Percentiles rank a stretch among this genome's conserved stretches.
These are phyloP conservation scores for Amborella trichopoda DNA, from an alignment of 164 flowering plant genomes.

Conservation along the genomic window DNA sequence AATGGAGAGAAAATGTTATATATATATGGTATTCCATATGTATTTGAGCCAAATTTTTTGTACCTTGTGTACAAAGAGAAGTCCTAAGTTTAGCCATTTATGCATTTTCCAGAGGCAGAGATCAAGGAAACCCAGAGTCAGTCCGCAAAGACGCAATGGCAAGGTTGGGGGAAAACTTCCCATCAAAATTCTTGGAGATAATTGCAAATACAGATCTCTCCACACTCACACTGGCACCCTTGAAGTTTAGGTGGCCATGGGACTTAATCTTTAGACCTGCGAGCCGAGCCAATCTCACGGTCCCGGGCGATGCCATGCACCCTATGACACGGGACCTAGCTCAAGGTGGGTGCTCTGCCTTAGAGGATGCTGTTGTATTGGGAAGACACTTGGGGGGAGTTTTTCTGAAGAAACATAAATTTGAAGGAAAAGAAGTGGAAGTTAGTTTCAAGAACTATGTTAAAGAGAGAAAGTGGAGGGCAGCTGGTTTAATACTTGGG, in stretches of 20 bases:
- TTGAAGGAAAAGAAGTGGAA: neutral
- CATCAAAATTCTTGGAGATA: slow-evolving; percentile 10
- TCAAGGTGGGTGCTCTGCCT: slow-evolving; percentile 30
- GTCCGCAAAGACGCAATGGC: slow-evolving; percentile 13
- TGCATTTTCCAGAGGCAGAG: slow-evolving; percentile 5
- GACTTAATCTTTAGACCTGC: slow-evolving; percentile 15
- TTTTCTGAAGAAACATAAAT: neutral
- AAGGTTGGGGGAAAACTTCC: slow-evolving; percentile 9
- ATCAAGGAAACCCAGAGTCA: slow-evolving; percentile 4
- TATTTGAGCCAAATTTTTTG: too few species aligned
- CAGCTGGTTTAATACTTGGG: slow-evolving; percentile 8
- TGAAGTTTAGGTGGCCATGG: slow-evolving; percentile 32
- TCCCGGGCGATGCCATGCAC: slow-evolving; percentile 46
- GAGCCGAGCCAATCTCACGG: slow-evolving; percentile 16
- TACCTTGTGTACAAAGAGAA: too few species aligned
- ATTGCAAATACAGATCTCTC: slow-evolving; percentile 12
- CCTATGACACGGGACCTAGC: slow-evolving; percentile 41
- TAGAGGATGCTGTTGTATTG: slow-evolving; percentile 34
- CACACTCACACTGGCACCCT: slow-evolving; percentile 15
- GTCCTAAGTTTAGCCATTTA: too few species aligned
- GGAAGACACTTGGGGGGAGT: slow-evolving; percentile 22
- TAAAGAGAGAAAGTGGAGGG: slow-evolving; percentile 11
- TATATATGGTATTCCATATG: too few species aligned
- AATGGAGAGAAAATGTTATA: too few species aligned
- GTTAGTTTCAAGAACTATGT: slow-evolving; percentile 6